phyloP scores from a whole-genome alignment of 2,329 filamentous ascomycete species.

The Anthostomella pinea region DNA sequence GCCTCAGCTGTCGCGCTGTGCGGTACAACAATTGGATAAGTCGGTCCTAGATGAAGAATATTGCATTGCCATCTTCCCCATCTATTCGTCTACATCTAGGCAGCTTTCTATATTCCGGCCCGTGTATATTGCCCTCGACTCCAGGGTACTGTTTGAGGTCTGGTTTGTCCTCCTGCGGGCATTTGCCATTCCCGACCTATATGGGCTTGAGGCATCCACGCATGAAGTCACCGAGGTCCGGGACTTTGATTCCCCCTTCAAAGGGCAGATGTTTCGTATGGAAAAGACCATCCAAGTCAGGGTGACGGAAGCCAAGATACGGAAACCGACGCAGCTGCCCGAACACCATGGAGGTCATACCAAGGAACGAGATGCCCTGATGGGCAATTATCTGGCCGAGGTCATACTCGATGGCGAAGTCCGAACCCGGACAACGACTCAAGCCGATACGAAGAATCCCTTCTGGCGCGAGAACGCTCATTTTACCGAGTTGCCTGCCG shows the following conservation, averaged over 20 bases:
- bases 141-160: constrained; percentile 87
- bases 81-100: constrained; percentile 74
- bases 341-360: constrained; percentile 32
- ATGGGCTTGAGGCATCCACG: constrained; percentile 56
- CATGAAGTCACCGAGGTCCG: constrained; percentile 42
- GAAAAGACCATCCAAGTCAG: constrained; percentile 59
- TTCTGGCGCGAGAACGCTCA: constrained; percentile 83
- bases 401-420: constrained; percentile 78
- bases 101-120: constrained; percentile 78
- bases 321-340: constrained; percentile 30
- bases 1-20: constrained; percentile 82
- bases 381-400: constrained; percentile 75
- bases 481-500: constrained; percentile 69
- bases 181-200: constrained; percentile 89
- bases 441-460: constrained; percentile 67
- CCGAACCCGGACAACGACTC: constrained; percentile 70
- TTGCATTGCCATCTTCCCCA: constrained; percentile 93
- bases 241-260: constrained; percentile 39
- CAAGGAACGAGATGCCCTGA: constrained; percentile 43
- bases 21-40: constrained; percentile 84
- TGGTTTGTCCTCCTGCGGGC: constrained; percentile 92
- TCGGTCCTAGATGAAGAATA: constrained; percentile 91
- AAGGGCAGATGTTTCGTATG: constrained; percentile 55
- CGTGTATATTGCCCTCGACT: constrained; percentile 84
- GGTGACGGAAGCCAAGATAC: constrained; percentile 62